Conservation (phyloP, 345 rosid species). For the Erodium maritimum region DNA sequence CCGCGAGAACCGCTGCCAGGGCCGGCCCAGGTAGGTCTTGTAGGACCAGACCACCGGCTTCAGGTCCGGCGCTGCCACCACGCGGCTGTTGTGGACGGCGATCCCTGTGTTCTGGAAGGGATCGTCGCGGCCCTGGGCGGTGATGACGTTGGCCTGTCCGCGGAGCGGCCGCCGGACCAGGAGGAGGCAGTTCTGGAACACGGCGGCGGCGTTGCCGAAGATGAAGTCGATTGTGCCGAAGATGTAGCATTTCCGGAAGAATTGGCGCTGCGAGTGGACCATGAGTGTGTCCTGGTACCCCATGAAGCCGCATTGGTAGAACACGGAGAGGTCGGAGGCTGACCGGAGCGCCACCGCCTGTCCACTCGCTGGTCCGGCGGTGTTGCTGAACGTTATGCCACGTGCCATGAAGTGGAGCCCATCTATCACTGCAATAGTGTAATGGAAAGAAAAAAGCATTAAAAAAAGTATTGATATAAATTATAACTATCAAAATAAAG, state of each 20-base stretch:
- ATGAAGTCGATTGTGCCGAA: slow-evolving; percentile 82
- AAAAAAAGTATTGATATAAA: too few relatives aligned
- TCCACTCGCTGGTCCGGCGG: slow-evolving; percentile 58
- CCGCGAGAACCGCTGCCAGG: slow-evolving; percentile 64
- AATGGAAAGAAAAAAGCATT: too few relatives aligned
- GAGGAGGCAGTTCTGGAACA: slow-evolving; percentile 63
- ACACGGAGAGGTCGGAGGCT: slow-evolving; percentile 74
- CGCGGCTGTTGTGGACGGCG: slow-evolving; percentile 47
- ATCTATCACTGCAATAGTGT: slow-evolving; percentile 17
- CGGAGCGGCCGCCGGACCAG: slow-evolving; percentile 37
- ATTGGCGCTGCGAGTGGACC: slow-evolving; percentile 78
- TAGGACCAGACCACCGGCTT: slow-evolving; percentile 28
- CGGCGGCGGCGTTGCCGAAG: slow-evolving; percentile 82
- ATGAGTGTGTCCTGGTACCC: slow-evolving; percentile 84
- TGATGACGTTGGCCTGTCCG: slow-evolving; percentile 60
- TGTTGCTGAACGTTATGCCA: slow-evolving; percentile 61
- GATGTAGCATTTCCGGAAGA: slow-evolving; percentile 60
- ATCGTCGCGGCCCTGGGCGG: slow-evolving; percentile 71
- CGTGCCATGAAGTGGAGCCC: slow-evolving; percentile 63
- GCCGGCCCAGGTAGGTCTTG: slow-evolving; percentile 58
- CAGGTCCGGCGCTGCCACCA: slow-evolving; percentile 50
- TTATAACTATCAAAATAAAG: too few relatives aligned
- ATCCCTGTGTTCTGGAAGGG: slow-evolving; percentile 70
- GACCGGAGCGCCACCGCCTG: slow-evolving; percentile 88
- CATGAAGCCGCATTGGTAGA: slow-evolving; percentile 57